A percentile compares a stretch with the other conserved stretches of the same genome.
phyloP scores from a whole-genome alignment of 75 land plant genomes.

The Gnetum montanum region DNA sequence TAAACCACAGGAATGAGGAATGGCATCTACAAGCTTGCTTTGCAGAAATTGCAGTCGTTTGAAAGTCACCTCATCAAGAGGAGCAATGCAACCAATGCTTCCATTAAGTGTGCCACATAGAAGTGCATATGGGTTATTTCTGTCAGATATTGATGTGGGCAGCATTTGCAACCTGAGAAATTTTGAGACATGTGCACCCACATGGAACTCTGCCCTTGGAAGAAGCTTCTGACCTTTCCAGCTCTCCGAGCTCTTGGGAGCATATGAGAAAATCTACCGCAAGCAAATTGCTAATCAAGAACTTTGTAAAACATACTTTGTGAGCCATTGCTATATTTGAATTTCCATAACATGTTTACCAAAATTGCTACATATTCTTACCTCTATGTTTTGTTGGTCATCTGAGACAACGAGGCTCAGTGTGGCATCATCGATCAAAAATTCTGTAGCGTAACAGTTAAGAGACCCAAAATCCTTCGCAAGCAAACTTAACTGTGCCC shows the following conservation, averaged over 20 bases:
- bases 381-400: conserved; percentile 90
- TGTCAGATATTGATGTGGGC: conserved; percentile 47
- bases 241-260: conserved; percentile 88
- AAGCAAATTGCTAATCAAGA: not conserved
- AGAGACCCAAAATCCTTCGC: conserved; percentile 95
- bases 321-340: not conserved
- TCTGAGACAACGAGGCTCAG: conserved; percentile 96
- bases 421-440: conserved; percentile 93
- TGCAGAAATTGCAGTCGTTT: conserved; percentile 82
- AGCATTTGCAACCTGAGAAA: conserved; percentile 86
- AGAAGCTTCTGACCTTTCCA: conserved; percentile 99
- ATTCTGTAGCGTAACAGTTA: conserved; percentile 94
- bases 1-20: conserved; percentile 84
- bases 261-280: conserved; percentile 85
- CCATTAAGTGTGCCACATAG: conserved; percentile 93
- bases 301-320: not conserved
- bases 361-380: too few relatives aligned
- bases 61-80: conserved; percentile 91
- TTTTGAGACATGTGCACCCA: conserved; percentile 85
- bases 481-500: conserved; percentile 71
- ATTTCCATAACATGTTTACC: too few relatives aligned
- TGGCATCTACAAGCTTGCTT: conserved; percentile 77
- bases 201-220: conserved; percentile 90
- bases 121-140: conserved; percentile 80
- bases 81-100: conserved; percentile 88